A percentile compares a stretch with the other conserved stretches of the same genome.
phyloP scores from a whole-genome alignment of 1,139 yeast genomes.

The Nakaseomyces bracarensis region DNA sequence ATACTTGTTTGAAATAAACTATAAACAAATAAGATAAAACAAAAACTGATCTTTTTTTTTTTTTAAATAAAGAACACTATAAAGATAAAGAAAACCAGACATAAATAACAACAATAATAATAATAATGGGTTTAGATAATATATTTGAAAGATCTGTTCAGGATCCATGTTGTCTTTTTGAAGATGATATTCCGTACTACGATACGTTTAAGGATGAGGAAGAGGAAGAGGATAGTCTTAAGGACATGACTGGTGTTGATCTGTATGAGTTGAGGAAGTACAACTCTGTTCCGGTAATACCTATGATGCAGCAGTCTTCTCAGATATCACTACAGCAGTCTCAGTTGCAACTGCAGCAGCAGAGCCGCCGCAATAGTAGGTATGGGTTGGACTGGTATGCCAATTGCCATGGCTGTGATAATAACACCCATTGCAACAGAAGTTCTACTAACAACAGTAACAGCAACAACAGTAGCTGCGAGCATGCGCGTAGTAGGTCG shows the following conservation, averaged over 20 bases:
- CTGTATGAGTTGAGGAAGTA: neutral
- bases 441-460: neutral
- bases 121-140: neutral
- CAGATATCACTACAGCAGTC: constrained; percentile 2
- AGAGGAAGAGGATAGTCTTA: neutral
- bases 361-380: constrained; percentile 2
- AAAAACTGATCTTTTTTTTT: no score
- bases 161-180: constrained; percentile 8
- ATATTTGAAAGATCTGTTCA: constrained; percentile 9
- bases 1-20: no score
- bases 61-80: no score
- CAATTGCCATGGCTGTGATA: neutral
- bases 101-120: neutral
- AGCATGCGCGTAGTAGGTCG: neutral
- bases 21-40: neutral
- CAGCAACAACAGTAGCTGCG: neutral
- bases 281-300: constrained; percentile 4
- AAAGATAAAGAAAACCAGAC: neutral
- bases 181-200: neutral
- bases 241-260: neutral
- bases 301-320: neutral
- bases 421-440: neutral
- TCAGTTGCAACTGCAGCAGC: neutral
- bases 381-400: neutral
- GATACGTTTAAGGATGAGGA: no score